Evolutionary conservation across 2,329 filamentous ascomycete genomes (phyloP), one percentile per base, ranked within the genome.

Genomic region (Fusarium miscanthi): DNA sequence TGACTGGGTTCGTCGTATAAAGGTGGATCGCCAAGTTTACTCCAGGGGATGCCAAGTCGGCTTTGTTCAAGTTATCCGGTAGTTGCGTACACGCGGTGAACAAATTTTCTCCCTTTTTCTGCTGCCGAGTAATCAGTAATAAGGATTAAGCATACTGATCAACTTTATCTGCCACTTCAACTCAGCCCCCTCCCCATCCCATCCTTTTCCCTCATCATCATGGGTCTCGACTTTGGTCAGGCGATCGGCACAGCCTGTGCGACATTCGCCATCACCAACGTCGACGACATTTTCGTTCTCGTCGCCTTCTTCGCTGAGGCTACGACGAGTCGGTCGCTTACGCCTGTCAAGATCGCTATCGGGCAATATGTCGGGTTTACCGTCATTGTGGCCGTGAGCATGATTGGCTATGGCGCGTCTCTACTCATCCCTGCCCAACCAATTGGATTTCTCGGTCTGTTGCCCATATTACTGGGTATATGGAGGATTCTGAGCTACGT

Each of bases 1-100:
- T 66, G 52, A 66, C 62, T 66, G 62, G 63, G 63, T 52, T 66
- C 11, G 10, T 66, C 63, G 63, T 66, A 66, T 35, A 66, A 52
- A 35, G 60, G 63, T 66, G 63, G 63, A 59, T 31, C 63, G 63
- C 63, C 63, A 66, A 66, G 62, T 25, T 27, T 51, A 12, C 16
- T 66, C 43, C 17, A 49, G 38, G 51, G 25, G 27, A 49, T 49
- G 63, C 63, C 63, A 66, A 66, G 63, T 60, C 63, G 63, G 63
- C 63, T 66, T 30, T 45, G 19, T 27, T 31, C 41, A 31, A 23
- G 45, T 60, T 66, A 66, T 66, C 62, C 63, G 63, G 62, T 66
- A 60, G 38, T 58, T 58, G 31, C 48, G n/a, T 19, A 17, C 31
- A 58, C 54, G 41, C 41, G 54, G 54, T 58, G 35, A 65, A 65